A percentile compares a stretch with the other conserved stretches of the same genome.
phyloP scores from a whole-genome alignment of 768 basidiomycete species.

The Mycena leptocephala region DNA sequence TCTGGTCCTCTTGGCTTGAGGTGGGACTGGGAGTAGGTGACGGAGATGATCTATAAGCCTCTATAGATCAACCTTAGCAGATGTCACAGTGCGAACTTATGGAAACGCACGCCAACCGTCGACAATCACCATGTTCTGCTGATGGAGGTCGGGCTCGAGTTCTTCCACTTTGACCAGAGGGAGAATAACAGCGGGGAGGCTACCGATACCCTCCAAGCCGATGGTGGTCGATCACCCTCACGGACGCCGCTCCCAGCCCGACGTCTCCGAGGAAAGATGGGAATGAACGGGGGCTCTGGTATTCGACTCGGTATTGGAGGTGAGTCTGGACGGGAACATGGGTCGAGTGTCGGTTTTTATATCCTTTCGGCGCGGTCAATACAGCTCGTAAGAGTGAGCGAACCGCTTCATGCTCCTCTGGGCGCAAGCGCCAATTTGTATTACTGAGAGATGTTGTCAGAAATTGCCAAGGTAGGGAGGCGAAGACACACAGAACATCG shows the following conservation, averaged over 20 bases:
- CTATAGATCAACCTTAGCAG: slow-evolving; percentile 38
- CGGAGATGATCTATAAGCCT: slow-evolving; percentile 59
- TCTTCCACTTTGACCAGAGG: slow-evolving; percentile 50
- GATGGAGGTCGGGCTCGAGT: slow-evolving; percentile 61
- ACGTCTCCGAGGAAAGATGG: slow-evolving; percentile 59
- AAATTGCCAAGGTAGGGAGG: neutral
- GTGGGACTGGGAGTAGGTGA: slow-evolving; percentile 59
- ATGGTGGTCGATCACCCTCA: slow-evolving; percentile 12
- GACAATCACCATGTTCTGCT: slow-evolving; percentile 70
- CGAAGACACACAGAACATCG: slow-evolving; percentile 58
- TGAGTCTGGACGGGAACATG: slow-evolving; percentile 47
- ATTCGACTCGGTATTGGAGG: slow-evolving; percentile 44
- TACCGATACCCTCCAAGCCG: slow-evolving; percentile 38
- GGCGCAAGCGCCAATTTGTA: slow-evolving; percentile 31
- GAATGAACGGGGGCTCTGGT: slow-evolving; percentile 39
- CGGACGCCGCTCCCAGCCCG: slow-evolving; percentile 38
- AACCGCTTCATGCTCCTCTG: slow-evolving; percentile 40
- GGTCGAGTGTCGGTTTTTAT: slow-evolving; percentile 32
- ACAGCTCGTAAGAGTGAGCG: slow-evolving; percentile 37
- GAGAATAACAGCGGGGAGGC: slow-evolving; percentile 47
- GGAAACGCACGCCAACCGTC: slow-evolving; percentile 74
- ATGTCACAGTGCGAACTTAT: neutral
- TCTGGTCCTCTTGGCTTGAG: slow-evolving; percentile 62
- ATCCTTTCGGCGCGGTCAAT: slow-evolving; percentile 35
- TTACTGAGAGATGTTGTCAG: slow-evolving; percentile 11